Percentiles rank a stretch among this genome's conserved stretches.
Conservation (phyloP, 169 alveolate genomes). For the Theileria orientalis region DNA sequence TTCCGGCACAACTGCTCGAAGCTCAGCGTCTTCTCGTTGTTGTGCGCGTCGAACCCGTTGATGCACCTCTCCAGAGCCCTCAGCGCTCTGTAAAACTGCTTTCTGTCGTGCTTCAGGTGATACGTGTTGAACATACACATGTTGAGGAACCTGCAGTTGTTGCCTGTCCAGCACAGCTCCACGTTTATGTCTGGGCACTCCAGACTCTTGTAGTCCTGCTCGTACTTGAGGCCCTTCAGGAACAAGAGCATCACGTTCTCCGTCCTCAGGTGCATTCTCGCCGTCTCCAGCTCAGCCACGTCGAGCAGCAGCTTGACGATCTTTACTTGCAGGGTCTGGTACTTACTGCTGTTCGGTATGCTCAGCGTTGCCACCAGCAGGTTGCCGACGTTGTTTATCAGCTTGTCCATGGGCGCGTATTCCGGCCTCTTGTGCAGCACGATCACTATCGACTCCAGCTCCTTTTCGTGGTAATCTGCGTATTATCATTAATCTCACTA, state of each 20-base stretch:
- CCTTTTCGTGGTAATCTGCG: constrained; percentile 28
- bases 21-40: background rate
- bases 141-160: constrained; percentile 21
- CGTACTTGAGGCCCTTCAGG: constrained; percentile 36
- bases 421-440: constrained; percentile 30
- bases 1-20: background rate
- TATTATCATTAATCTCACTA: background rate
- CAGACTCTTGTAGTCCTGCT: constrained; percentile 23
- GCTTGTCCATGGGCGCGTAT: constrained; percentile 18
- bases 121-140: constrained; percentile 52
- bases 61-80: background rate
- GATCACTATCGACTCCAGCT: constrained; percentile 22
- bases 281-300: constrained; percentile 18
- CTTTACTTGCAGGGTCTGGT: constrained; percentile 18
- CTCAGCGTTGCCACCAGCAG: constrained; percentile 28
- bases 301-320: constrained; percentile 23
- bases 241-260: constrained; percentile 7
- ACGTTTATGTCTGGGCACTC: constrained; percentile 18
- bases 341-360: constrained; percentile 6
- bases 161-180: constrained; percentile 33
- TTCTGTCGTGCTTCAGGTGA: constrained; percentile 27
- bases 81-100: constrained; percentile 44
- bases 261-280: constrained; percentile 15
- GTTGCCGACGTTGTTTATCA: constrained; percentile 27
- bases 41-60: background rate